Base-by-base conservation (phyloP, 371 early-diverging fungal genomes). In the Dichotomocladium elegans region DNA sequence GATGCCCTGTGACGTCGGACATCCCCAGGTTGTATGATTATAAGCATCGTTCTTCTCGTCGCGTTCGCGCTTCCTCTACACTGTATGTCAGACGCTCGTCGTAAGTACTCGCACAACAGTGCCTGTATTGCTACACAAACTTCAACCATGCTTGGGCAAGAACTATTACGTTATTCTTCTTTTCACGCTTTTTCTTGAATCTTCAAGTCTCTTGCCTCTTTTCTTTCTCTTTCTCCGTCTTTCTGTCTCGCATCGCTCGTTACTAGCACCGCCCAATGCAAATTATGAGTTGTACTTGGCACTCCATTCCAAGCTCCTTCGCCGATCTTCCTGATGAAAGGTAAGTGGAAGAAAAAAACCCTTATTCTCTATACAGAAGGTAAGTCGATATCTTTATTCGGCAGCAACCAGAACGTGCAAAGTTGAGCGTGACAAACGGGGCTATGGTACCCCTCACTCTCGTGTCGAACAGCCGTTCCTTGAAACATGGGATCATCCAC, bases 271-370 rank as follows among this genome's bases (percentile, higher is more conserved):
- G 3, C 10, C 22, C 51, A 34, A 15, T 24, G 19, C n/a, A n/a
- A n/a, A n/a, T n/a, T n/a, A n/a, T n/a, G 22, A 44, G 56, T 17
- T 74, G 75, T 41, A 71, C 71, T 26, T 74, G 71, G 47, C 66
- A 71, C 29, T 74, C 71, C 46, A 62, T 74, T 17, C 56, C 69
- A 28, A 72, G 69, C 21, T 70, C 71, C 0, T 53, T 70, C 21
- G 51, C 48, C 28, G 60, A 64, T 33, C 66, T 70, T 29, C 56
- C 68, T 3, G 46, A 58, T 31, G 45, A 60, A 62, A 66, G 63
- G 71, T 74, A 60, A 55, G n/a, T n/a, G n/a, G n/a, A n/a, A n/a
- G n/a, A n/a, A n/a, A n/a, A n/a, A n/a, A n/a, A n/a, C n/a, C n/a
- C n/a, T n/a, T n/a, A n/a, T n/a, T n/a, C n/a, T 33, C 34, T 25